A percentile compares a stretch with the other conserved stretches of the same genome.
Conservation (phyloP, 208 protist genomes). For the Acanthamoeba rhysodes region DNA sequence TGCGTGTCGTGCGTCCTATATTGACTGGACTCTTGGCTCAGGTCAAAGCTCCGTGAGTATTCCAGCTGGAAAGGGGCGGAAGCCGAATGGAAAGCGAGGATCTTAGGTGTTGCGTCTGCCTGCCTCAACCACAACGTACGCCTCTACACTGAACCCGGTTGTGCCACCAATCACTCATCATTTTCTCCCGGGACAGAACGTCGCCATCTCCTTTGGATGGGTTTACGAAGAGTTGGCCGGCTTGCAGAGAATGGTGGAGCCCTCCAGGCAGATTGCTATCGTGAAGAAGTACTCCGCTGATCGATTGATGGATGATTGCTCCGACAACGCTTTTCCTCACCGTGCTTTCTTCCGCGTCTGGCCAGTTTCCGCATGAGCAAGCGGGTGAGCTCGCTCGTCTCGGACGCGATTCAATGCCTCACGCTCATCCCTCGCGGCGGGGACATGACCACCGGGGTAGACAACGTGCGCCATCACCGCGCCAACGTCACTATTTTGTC, state of each 20-base stretch:
- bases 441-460: neutral
- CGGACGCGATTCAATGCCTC: slow-evolving; percentile 28
- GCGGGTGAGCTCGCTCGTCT: neutral
- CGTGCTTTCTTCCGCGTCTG: too few relatives aligned
- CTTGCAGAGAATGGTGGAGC: neutral
- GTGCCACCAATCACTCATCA: too few relatives aligned
- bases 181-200: neutral
- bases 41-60: neutral
- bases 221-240: neutral
- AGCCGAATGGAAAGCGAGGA: neutral
- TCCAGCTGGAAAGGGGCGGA: neutral
- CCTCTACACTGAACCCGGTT: too few relatives aligned
- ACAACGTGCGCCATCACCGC: neutral
- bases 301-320: too few relatives aligned
- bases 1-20: neutral
- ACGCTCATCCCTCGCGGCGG: neutral
- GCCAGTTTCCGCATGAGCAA: slow-evolving; percentile 1
- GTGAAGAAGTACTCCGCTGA: neutral
- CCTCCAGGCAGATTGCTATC: slow-evolving; percentile 2
- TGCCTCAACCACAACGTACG: neutral
- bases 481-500: too few relatives aligned
- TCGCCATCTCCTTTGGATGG: neutral
- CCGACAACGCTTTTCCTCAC: too few relatives aligned
- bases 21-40: neutral
- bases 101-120: neutral